Base-by-base conservation (phyloP, 805 yeast species). In the Spencermartinsiella europaea region DNA sequence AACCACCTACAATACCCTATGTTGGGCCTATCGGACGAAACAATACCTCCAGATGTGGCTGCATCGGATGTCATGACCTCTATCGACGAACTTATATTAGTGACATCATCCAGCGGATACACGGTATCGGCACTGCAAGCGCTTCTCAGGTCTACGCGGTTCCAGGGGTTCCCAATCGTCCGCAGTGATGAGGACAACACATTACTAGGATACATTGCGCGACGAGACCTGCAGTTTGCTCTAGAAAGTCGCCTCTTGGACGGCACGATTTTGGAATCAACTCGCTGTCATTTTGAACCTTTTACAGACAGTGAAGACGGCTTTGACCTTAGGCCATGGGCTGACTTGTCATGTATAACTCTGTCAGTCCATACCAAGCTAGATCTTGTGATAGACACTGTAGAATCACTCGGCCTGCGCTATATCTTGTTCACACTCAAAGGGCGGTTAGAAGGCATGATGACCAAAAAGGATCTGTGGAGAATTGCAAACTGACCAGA, bases 151-250 rank as follows among this genome's bases (percentile, higher is more conserved):
- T 42, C 49, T 2, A 40, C 55, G 27, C 46, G 59, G 1, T 60
- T 41, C 44, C 62, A 64, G 42, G 81, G 75, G 8, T 69, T 69
- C 52, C 83, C 79, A 5, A 69, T 71, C 7, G 64, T 76, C 55
- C 31, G 31, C 12, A 12, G 31, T 42, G 58, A 54, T 40, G 53
- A 53, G 12, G 66, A 59, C 40, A 69, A 59, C 21, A 60, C 54
- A 2, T 51, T 77, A 2, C 36, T 68, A 2, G 82, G 82, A 1
- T 73, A 69, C 63, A 54, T 77, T 3, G 58, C 74, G 1, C 48
- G 69, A 3, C 60, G 57, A 31, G 76, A 72, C 25, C 51, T 77
- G 19, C 47, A 49, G 12, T 45, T 53, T 4, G 71, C 72, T 16
- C 41, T 69, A 17, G 46, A 45, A 2, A 52, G 52, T 17, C 45